Evolutionary conservation across 139 green algal species (phyloP).

Genomic region (Asterochloris sp.): DNA sequence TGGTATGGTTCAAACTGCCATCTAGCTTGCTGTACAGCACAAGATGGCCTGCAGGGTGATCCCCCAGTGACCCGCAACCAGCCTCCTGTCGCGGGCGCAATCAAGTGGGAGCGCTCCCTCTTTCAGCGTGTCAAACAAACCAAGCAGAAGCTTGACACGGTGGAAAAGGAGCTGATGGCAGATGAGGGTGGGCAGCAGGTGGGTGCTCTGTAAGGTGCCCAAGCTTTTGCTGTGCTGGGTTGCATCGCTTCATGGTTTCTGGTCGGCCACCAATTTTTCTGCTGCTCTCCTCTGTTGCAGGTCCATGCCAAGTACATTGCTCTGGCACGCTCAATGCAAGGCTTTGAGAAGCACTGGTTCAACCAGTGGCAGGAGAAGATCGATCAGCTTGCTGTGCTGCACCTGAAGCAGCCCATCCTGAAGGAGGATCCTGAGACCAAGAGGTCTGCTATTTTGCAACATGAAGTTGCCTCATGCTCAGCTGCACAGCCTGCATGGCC

Average conservation of each 20-base stretch:
- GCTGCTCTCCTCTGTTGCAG: constrained; percentile 10
- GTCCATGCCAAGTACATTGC: constrained; percentile 64
- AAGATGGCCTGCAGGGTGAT: constrained; percentile 20
- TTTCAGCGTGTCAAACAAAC: constrained; percentile 80
- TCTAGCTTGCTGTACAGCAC: no score
- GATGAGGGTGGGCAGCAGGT: constrained; percentile 37
- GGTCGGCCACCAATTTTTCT: not conserved
- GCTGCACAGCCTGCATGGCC: no score
- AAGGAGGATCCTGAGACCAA: constrained; percentile 32
- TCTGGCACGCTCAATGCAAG: constrained; percentile 71
- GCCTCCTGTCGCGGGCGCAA: constrained; percentile 79
- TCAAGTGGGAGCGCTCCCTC: constrained; percentile 82
- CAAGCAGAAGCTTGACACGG: constrained; percentile 66
- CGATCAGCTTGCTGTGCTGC: constrained; percentile 55
- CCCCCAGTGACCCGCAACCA: constrained; percentile 79
- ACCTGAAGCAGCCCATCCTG: constrained; percentile 80
- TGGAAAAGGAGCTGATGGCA: constrained; percentile 46
- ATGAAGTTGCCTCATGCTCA: no score
- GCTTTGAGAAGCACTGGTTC: constrained; percentile 84
- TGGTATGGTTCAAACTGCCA: no score
- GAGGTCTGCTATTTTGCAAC: constrained; percentile 21
- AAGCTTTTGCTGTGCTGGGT: not conserved
- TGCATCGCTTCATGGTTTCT: not conserved
- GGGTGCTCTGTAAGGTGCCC: not conserved
- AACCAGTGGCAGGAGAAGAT: constrained; percentile 66